A percentile compares a stretch with the other conserved stretches of the same genome.
phyloP scores from a whole-genome alignment of 345 rosid species.

The Carallia pectinifolia region DNA sequence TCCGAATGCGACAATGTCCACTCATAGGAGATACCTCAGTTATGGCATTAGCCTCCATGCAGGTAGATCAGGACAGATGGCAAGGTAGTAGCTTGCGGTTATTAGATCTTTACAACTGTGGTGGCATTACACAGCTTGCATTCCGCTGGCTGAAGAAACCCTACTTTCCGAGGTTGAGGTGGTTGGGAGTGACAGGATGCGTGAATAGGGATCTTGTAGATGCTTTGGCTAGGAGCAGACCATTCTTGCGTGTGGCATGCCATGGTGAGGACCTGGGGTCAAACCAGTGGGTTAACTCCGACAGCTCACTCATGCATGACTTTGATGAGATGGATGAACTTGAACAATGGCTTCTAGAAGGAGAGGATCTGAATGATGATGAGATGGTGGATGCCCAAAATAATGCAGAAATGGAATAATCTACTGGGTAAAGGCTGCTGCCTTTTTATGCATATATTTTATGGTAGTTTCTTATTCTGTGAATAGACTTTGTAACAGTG shows the following conservation, averaged over 20 bases:
- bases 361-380: constrained; percentile 32
- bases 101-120: constrained; percentile 74
- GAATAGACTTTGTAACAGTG: no score
- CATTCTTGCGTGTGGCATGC: constrained; percentile 59
- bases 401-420: constrained; percentile 9
- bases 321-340: constrained; percentile 53
- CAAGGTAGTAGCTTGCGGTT: constrained; percentile 64
- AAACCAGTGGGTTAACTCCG: constrained; percentile 55
- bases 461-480: background rate
- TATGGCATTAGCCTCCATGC: constrained; percentile 87
- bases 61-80: constrained; percentile 54
- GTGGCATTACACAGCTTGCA: constrained; percentile 72
- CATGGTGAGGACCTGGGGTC: constrained; percentile 76
- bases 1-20: constrained; percentile 84
- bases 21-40: constrained; percentile 73
- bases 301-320: constrained; percentile 44
- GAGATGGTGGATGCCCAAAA: constrained; percentile 37
- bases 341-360: constrained; percentile 52
- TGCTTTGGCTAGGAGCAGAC: constrained; percentile 76
- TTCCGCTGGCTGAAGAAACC: constrained; percentile 86
- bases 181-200: constrained; percentile 84
- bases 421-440: background rate
- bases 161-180: constrained; percentile 79
- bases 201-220: constrained; percentile 73
- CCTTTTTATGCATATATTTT: background rate